Evolutionary conservation across 164 flowering plant species (phyloP).

Genomic region (Vitis rotundifolia): DNA sequence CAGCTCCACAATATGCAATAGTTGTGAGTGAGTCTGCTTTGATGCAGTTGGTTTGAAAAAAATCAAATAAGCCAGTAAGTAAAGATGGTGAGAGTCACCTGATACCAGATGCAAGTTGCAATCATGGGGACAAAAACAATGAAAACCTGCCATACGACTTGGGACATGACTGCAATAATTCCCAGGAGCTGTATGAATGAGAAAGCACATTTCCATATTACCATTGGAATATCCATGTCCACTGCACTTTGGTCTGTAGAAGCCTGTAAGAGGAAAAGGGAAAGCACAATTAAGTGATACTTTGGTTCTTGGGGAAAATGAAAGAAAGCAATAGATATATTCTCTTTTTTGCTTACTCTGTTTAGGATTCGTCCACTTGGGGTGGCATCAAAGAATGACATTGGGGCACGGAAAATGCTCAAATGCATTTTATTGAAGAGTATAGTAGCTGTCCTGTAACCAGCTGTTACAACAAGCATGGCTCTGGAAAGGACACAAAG

Average conservation of each 20-base stretch:
- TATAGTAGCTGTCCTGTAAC: constrained; percentile 51
- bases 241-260: constrained; percentile 77
- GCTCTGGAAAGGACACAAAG: constrained; percentile 49
- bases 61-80: too few relatives aligned
- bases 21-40: too few relatives aligned
- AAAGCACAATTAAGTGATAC: background rate
- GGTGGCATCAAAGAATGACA: constrained; percentile 82
- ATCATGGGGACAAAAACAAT: constrained; percentile 55
- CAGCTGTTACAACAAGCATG: constrained; percentile 38
- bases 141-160: constrained; percentile 71
- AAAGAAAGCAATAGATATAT: too few relatives aligned
- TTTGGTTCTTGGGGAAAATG: too few relatives aligned
- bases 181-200: constrained; percentile 57
- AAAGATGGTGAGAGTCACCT: constrained; percentile 34
- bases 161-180: constrained; percentile 69
- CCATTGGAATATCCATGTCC: constrained; percentile 42
- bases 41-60: too few relatives aligned
- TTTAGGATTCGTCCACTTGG: constrained; percentile 72
- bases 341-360: constrained; percentile 39
- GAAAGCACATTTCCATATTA: constrained; percentile 36
- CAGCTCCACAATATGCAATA: too few relatives aligned
- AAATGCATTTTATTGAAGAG: constrained; percentile 66
- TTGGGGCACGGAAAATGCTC: constrained; percentile 65
- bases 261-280: constrained; percentile 37
- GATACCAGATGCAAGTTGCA: constrained; percentile 55